Conservation (phyloP, 2,329 filamentous ascomycete species). For the Aspergillus sp. region DNA sequence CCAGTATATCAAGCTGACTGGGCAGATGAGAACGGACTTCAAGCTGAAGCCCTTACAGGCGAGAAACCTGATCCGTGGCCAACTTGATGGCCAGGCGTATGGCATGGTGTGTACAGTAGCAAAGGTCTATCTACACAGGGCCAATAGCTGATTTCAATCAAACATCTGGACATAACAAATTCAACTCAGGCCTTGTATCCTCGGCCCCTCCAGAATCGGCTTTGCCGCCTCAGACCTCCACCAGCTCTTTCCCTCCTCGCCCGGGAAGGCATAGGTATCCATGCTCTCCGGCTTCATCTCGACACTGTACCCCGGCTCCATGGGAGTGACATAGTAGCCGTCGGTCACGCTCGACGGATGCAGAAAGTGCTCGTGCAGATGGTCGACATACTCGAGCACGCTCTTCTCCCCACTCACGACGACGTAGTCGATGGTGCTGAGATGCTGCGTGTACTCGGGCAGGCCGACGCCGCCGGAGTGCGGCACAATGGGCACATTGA, state of each 20-base stretch:
- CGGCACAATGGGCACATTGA: slow-evolving; percentile 71
- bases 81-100: no score
- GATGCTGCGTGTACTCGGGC: slow-evolving; percentile 87
- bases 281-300: slow-evolving; percentile 89
- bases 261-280: slow-evolving; percentile 68
- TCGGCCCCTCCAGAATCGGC: slow-evolving; percentile 54
- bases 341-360: slow-evolving; percentile 71
- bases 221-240: slow-evolving; percentile 75
- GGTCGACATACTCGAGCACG: slow-evolving; percentile 84
- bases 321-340: slow-evolving; percentile 81
- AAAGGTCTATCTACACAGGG: no score
- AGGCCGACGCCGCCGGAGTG: slow-evolving; percentile 84
- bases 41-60: no score
- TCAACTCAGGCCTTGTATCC: slow-evolving; percentile 15
- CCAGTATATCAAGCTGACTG: no score
- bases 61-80: no score
- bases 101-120: no score
- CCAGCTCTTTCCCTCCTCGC: slow-evolving; percentile 70
- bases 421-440: slow-evolving; percentile 88
- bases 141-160: background rate
- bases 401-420: slow-evolving; percentile 71
- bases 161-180: slow-evolving; percentile 6
- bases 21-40: no score
- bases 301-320: slow-evolving; percentile 75
- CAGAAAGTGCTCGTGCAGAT: slow-evolving; percentile 86